Evolutionary conservation across 2,329 filamentous ascomycete species (phyloP), one percentile per base, ranked within the genome.

Genomic region (Xylaria polymorpha): DNA sequence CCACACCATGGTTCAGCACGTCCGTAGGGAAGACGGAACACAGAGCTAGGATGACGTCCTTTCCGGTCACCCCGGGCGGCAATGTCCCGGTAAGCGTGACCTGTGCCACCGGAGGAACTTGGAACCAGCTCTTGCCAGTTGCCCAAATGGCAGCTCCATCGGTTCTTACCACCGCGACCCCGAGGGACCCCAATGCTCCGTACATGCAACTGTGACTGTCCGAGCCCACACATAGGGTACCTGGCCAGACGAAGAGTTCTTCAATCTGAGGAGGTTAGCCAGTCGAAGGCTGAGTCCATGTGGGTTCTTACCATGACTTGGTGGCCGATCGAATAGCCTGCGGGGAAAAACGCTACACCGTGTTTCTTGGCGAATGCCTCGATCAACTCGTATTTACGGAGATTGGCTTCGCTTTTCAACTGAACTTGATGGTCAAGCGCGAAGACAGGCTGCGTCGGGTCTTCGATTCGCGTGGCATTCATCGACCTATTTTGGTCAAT

Each of bases 31-130:
- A 64, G n/a, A 8, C 22, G 35, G 25, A n/a, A n/a, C 93, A 97
- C 0, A 98, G 86, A 0, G 94, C 93, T 37, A 98, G 88, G 72
- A 98, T 98, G 15, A 97, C 92, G 79, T 98, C 96, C 81, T 98
- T 98, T 35, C 94, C 95, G 0, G 92, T 94, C 0, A 97, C 94
- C 12, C 94, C 94, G 1, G 84, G 82, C 0, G 93, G 94, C 12
- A 97, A 83, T 0, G 88, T 80, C 9, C 94, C 94, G 0, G 87
- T 92, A 14, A 98, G 85, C 0, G 88, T 94, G 35, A 98, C 88
- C 80, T 92, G 91, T 0, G 92, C 93, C 29, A 97, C 88, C 0
- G 94, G 93, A 0, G 95, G 94, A 29, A 97, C 87, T 81, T 97
- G 92, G 89, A 90, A 97, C 94, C 94, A 98, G 0, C 92, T 97